These are phyloP conservation scores for Boletus vinaceobasis DNA, from an alignment of 768 basidiomycete genomes.

Conservation along the genomic window DNA sequence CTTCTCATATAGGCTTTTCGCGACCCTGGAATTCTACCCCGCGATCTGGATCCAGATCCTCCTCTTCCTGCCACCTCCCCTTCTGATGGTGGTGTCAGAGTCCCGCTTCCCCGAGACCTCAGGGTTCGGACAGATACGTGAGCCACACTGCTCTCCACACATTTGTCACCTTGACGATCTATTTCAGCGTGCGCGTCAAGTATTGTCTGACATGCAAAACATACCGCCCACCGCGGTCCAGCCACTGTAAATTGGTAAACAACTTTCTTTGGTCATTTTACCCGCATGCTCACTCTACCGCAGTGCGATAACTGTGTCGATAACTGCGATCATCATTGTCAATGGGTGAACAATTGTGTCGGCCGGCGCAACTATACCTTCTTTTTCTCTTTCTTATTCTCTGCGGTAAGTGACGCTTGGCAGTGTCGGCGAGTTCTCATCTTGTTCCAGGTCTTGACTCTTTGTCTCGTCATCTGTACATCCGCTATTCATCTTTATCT, in stretches of 20 bases:
- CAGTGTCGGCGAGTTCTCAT: constrained; percentile 2
- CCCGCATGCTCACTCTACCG: neutral
- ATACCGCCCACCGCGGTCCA: constrained; percentile 90
- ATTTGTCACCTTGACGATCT: neutral
- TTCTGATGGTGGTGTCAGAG: constrained; percentile 57
- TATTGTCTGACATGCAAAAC: constrained; percentile 92
- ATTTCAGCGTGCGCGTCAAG: constrained; percentile 76
- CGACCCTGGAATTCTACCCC: constrained; percentile 88
- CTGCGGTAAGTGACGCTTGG: constrained; percentile 51
- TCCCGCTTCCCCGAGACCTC: constrained; percentile 78
- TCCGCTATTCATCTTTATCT: constrained; percentile 79
- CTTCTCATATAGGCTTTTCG: constrained; percentile 54
- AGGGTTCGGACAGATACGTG: constrained; percentile 75
- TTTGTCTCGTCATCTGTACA: constrained; percentile 75
- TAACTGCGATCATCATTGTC: constrained; percentile 88
- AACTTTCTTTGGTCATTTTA: neutral
- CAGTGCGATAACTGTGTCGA: constrained; percentile 98
- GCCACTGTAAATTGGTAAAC: constrained; percentile 90
- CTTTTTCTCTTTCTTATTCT: constrained; percentile 84
- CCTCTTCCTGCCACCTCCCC: constrained; percentile 64
- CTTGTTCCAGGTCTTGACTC: constrained; percentile 57
- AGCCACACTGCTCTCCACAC: constrained; percentile 29
- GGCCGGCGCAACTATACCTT: constrained; percentile 92
- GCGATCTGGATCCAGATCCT: constrained; percentile 82
- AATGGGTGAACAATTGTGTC: constrained; percentile 94